Evolutionary conservation across 805 yeast genomes (phyloP).

Genomic region (Wickerhamomyces hampshirensis): DNA sequence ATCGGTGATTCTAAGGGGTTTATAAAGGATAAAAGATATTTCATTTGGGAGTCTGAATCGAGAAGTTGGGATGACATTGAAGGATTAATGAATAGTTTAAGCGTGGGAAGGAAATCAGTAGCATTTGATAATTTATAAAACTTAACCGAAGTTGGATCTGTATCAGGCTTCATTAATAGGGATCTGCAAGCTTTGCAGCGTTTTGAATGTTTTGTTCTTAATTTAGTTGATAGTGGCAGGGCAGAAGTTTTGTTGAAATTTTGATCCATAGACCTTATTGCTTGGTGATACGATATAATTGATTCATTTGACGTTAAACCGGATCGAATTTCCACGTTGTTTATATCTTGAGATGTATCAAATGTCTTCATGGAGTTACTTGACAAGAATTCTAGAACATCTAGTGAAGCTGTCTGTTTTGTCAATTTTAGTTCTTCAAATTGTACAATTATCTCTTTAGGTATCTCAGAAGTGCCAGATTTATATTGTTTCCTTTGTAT

Average conservation of each 20-base stretch:
- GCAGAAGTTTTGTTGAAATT: constrained; percentile 1
- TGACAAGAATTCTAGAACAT: constrained; percentile 15
- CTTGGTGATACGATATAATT: constrained; percentile 3
- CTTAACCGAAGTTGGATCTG: constrained; percentile 20
- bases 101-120: constrained; percentile 19
- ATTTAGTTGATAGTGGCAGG: constrained; percentile 16
- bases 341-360: constrained; percentile 3
- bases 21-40: constrained; percentile 10
- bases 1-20: constrained; percentile 15
- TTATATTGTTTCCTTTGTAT: constrained; percentile 12
- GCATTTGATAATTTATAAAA: constrained; percentile 26
- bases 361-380: constrained; percentile 6
- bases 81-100: constrained; percentile 9
- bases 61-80: neutral
- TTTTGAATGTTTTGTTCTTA: constrained; percentile 20
- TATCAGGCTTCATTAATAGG: constrained; percentile 25
- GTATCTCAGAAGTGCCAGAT: constrained; percentile 9
- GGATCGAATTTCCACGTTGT: neutral
- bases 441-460: constrained; percentile 11
- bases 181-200: constrained; percentile 26
- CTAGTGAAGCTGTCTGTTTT: constrained; percentile 1
- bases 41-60: neutral
- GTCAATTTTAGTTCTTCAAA: constrained; percentile 15
- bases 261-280: constrained; percentile 4
- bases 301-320: neutral